Evolutionary conservation across 345 rosid genomes (phyloP).

Genomic region (Bruguiera gymnorhiza): DNA sequence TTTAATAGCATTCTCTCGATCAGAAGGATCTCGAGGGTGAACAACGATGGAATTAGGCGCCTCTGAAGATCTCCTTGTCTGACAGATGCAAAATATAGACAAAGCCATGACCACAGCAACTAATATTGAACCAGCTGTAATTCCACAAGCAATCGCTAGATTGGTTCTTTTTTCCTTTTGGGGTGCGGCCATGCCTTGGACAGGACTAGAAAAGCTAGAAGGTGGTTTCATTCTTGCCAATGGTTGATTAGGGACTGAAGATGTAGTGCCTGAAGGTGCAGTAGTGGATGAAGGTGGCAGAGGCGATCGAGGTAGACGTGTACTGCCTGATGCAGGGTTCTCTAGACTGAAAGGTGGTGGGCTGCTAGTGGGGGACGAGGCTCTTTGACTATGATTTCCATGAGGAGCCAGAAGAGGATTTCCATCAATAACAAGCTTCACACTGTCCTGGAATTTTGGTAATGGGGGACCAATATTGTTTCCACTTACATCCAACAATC

Average conservation of each 20-base stretch:
- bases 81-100: conserved; percentile 20
- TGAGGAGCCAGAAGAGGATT: conserved; percentile 35
- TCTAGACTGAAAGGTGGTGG: conserved; percentile 16
- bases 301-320: conserved; percentile 10
- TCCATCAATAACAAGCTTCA: conserved; percentile 39
- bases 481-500: conserved; percentile 36
- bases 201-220: conserved; percentile 10
- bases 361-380: conserved; percentile 17
- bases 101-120: conserved; percentile 20
- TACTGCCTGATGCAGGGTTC: neutral
- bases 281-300: conserved; percentile 8
- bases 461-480: conserved; percentile 46
- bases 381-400: conserved; percentile 9
- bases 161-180: conserved; percentile 14
- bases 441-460: conserved; percentile 36
- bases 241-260: conserved; percentile 14
- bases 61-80: conserved; percentile 26
- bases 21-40: conserved; percentile 41
- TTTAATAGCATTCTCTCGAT: conserved; percentile 29
- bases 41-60: conserved; percentile 30
- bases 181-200: conserved; percentile 9
- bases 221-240: conserved; percentile 13
- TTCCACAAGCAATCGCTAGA: conserved; percentile 17
- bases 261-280: no score
- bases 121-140: conserved; percentile 12